Evolutionary conservation across 2,329 filamentous ascomycete species (phyloP).

Genomic region (Nigrograna mackinnonii): DNA sequence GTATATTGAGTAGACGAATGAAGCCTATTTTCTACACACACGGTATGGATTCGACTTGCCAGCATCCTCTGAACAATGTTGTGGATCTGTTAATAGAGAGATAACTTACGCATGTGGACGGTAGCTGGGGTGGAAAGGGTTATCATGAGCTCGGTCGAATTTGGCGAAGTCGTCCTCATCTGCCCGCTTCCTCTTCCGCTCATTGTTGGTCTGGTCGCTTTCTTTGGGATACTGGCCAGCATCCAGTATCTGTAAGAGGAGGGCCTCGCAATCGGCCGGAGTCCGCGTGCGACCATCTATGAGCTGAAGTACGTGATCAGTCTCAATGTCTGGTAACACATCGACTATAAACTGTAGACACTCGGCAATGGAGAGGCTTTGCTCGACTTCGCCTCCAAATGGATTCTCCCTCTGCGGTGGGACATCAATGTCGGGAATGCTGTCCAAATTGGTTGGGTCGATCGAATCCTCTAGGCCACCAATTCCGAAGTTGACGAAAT

Average conservation of each 20-base stretch:
- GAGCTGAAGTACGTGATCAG: conserved; percentile 30
- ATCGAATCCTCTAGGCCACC: too few relatives aligned
- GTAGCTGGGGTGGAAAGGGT: not conserved
- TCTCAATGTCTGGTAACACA: conserved; percentile 37
- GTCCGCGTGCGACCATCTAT: conserved; percentile 29
- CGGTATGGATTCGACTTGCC: too few relatives aligned
- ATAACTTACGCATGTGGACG: conserved; percentile 1
- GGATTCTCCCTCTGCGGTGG: conserved; percentile 11
- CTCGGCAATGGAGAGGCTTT: conserved; percentile 13
- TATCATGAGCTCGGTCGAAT: too few relatives aligned
- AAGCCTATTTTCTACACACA: too few relatives aligned
- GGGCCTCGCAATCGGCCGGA: conserved; percentile 22
- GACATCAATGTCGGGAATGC: conserved; percentile 23
- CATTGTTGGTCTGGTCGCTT: conserved; percentile 21
- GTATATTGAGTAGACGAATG: too few relatives aligned
- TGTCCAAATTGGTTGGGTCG: too few relatives aligned
- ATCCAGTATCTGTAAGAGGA: conserved; percentile 34
- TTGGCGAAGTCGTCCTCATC: conserved; percentile 13
- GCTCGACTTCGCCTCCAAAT: conserved; percentile 1
- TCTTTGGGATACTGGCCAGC: conserved; percentile 39
- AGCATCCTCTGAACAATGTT: too few relatives aligned
- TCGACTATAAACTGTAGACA: conserved; percentile 36
- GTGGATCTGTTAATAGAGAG: too few relatives aligned
- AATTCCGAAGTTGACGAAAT: too few relatives aligned
- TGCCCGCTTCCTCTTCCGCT: conserved; percentile 34